These are phyloP conservation scores for Penicillium glabrum DNA, from an alignment of 2,329 filamentous ascomycete species.

Conservation along the genomic window DNA sequence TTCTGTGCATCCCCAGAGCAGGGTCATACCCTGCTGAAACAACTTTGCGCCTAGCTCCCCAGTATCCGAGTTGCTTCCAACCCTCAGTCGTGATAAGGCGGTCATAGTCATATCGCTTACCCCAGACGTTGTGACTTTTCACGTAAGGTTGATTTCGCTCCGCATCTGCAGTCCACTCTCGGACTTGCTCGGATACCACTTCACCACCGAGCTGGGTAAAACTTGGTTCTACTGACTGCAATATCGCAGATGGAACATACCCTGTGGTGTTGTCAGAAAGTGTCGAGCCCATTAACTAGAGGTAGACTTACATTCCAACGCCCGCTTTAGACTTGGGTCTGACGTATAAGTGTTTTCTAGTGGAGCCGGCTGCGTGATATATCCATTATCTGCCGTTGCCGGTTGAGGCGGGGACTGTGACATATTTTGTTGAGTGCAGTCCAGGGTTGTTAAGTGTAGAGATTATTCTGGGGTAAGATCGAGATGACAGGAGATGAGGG, in stretches of 20 bases:
- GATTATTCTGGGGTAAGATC: neutral
- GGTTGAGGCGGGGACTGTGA: conserved; percentile 7
- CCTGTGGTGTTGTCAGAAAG: conserved; percentile 13
- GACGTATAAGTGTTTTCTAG: conserved; percentile 59
- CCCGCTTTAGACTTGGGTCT: conserved; percentile 54
- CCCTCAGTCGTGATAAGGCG: conserved; percentile 65
- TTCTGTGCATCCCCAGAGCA: conserved; percentile 19
- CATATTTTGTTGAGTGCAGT: conserved; percentile 1
- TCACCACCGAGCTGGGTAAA: conserved; percentile 30
- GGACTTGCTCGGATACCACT: conserved; percentile 30
- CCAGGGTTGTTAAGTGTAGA: neutral
- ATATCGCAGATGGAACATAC: conserved; percentile 52
- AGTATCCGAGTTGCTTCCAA: conserved; percentile 52
- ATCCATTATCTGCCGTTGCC: conserved; percentile 48
- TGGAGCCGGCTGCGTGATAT: conserved; percentile 56
- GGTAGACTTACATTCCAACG: conserved; percentile 49
- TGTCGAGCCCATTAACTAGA: neutral
- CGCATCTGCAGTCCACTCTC: conserved; percentile 53
- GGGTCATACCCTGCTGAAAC: conserved; percentile 26
- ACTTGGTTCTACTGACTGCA: conserved; percentile 49
- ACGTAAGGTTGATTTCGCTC: conserved; percentile 65
- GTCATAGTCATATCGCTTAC: conserved; percentile 52
- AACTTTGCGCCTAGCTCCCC: conserved; percentile 33
- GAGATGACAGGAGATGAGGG: neutral
- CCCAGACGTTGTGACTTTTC: conserved; percentile 61